Base-by-base conservation (phyloP, 805 yeast genomes). In the Pichia eremophila region DNA sequence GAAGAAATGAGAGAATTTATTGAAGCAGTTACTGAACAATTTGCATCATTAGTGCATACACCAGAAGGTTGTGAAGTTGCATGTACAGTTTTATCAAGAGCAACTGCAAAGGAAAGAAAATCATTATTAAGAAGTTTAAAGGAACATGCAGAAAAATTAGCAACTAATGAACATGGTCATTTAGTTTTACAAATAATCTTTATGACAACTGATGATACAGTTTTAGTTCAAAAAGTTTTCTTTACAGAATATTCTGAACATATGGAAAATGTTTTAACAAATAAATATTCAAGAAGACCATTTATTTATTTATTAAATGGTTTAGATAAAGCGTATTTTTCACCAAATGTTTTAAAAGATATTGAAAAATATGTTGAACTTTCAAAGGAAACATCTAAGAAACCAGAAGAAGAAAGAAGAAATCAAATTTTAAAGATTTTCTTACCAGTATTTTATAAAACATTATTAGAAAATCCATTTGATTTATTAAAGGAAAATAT, bases 11-110 rank as follows among this genome's bases (percentile, higher is more conserved):
- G 84, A 56, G 95, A 86, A 46, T 81, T 91, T 59, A 78, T 89
- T 55, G 96, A 89, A 51, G 69, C 88, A 40, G 70, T 91, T 52
- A 77, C 80, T 46, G 97, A 90, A 60, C 96, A 89, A 63, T 74
- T 88, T 63, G 95, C 96, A 18, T 97, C 91, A 68, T 74, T 91
- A 63, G 96, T 90, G 32, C 99, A 91, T 64, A 91, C 99, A 0
- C 83, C 82, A 46, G 97, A 90, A 64, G 99, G 99, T 55, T 71
- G 91, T 43, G 95, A 87, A 57, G 97, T 89, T 50, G 96, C 96
- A 1, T 80, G 85, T 57, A 75, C 81, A 31, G 72, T 86, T 52
- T 74, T 91, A 50, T 86, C 96, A 1, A 73, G 75, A 48, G 91
- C 96, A 34, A 84, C 72, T 54, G 97, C 98, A 27, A 91, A 91